These are phyloP conservation scores for Nectriaceae sp. DNA, from an alignment of 2,329 filamentous ascomycete genomes.

Conservation along the genomic window DNA sequence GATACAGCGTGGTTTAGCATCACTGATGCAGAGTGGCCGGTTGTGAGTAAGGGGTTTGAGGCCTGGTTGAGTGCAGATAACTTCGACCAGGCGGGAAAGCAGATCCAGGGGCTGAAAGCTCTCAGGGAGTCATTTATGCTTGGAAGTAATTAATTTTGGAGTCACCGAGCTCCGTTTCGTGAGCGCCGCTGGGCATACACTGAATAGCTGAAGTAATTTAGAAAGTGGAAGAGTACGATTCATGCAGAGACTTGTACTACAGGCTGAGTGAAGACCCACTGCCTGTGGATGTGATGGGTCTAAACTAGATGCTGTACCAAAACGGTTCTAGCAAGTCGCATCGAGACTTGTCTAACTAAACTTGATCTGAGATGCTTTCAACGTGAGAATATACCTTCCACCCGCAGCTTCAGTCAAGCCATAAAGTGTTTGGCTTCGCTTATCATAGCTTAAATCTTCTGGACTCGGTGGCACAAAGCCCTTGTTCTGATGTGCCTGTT, in stretches of 20 bases:
- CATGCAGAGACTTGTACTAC: too few relatives aligned
- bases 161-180: too few relatives aligned
- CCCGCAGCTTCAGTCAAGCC: conserved; percentile 16
- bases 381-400: conserved; percentile 6
- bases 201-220: too few relatives aligned
- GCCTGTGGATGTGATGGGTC: too few relatives aligned
- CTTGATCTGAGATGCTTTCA: conserved; percentile 1
- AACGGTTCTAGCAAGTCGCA: too few relatives aligned
- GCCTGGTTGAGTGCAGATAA: conserved; percentile 56
- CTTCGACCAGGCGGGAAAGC: conserved; percentile 55
- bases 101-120: conserved; percentile 47
- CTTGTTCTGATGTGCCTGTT: conserved; percentile 18
- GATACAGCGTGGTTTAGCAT: conserved; percentile 65
- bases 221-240: too few relatives aligned
- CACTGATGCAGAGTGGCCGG: conserved; percentile 59
- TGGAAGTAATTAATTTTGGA: too few relatives aligned
- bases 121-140: conserved; percentile 11
- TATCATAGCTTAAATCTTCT: conserved; percentile 38
- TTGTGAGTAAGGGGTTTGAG: conserved; percentile 47
- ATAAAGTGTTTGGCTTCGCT: conserved; percentile 18
- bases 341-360: too few relatives aligned
- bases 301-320: too few relatives aligned
- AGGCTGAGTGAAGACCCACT: too few relatives aligned
- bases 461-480: conserved; percentile 28
- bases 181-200: too few relatives aligned